These are phyloP conservation scores for Auricularia heimuer DNA, from an alignment of 768 basidiomycete genomes.

Conservation along the genomic window DNA sequence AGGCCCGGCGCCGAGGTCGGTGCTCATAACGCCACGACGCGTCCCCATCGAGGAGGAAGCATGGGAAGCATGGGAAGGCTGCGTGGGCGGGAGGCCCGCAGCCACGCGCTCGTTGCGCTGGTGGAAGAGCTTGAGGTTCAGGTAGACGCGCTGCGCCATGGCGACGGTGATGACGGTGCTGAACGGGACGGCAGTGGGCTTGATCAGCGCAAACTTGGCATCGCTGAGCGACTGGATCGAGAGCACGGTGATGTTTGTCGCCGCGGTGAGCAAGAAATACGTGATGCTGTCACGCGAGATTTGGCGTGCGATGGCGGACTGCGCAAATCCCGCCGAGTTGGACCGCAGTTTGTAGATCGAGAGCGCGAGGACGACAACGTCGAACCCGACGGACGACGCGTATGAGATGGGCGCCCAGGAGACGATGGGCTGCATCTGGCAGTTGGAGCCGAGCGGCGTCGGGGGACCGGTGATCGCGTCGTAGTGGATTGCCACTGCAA, in stretches of 20 bases:
- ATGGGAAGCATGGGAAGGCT: not conserved
- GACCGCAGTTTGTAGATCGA: constrained; percentile 15
- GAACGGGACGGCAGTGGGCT: constrained; percentile 21
- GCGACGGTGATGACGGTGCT: constrained; percentile 23
- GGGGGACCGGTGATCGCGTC: constrained; percentile 17
- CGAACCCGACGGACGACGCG: constrained; percentile 23
- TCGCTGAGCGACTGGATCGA: constrained; percentile 18
- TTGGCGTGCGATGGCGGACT: not conserved
- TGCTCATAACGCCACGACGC: not conserved
- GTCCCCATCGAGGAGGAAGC: not conserved
- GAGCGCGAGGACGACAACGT: constrained; percentile 19
- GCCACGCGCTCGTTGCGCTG: not conserved
- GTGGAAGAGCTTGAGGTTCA: constrained; percentile 3
- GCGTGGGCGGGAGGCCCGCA: not conserved
- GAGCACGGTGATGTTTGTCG: constrained; percentile 21
- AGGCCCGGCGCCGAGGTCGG: not conserved
- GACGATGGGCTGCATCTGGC: constrained; percentile 22
- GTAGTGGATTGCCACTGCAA: constrained; percentile 24
- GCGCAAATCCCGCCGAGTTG: not conserved
- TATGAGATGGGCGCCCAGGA: constrained; percentile 28
- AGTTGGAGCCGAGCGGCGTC: constrained; percentile 26
- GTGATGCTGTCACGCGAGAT: not conserved
- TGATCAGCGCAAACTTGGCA: constrained; percentile 18
- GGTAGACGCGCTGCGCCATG: constrained; percentile 27
- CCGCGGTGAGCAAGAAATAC: constrained; percentile 15